Evolutionary conservation across 306 rosid species (phyloP).

Genomic region (Acacia confusa): DNA sequence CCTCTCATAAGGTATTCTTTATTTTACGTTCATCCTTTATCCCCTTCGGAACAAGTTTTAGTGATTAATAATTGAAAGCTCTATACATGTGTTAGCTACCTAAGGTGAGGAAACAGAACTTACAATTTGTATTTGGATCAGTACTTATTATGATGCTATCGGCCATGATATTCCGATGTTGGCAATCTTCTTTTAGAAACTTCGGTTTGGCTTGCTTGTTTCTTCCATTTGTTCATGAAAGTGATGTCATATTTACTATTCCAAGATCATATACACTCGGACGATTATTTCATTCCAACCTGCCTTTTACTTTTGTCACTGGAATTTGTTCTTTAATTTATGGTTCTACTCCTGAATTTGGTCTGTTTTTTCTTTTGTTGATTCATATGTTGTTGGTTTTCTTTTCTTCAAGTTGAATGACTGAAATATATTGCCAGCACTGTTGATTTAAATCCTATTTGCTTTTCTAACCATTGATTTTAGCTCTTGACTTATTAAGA

Average conservation of each 20-base stretch:
- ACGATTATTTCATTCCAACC: not conserved
- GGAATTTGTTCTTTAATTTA: not conserved
- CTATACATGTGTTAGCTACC: not conserved
- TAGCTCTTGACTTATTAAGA: not conserved
- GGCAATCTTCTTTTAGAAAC: not conserved
- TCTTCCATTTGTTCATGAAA: not conserved
- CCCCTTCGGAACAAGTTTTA: not conserved
- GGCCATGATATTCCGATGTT: not conserved
- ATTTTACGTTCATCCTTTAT: not conserved
- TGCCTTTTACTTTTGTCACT: not conserved
- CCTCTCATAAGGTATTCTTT: not conserved
- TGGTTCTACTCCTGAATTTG: too few relatives aligned
- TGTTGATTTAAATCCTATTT: not conserved
- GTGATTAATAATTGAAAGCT: not conserved
- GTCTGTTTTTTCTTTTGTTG: not conserved
- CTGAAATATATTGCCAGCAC: not conserved
- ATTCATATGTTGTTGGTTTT: not conserved
- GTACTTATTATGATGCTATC: not conserved
- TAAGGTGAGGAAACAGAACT: not conserved
- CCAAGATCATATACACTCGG: not conserved
- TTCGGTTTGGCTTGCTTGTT: not conserved
- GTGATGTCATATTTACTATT: not conserved
- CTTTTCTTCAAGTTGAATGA: not conserved
- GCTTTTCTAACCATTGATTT: not conserved
- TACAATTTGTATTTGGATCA: not conserved